Conservation (phyloP, 1,284 basidiomycete genomes). For the Tetrapyrgos nigripes region DNA sequence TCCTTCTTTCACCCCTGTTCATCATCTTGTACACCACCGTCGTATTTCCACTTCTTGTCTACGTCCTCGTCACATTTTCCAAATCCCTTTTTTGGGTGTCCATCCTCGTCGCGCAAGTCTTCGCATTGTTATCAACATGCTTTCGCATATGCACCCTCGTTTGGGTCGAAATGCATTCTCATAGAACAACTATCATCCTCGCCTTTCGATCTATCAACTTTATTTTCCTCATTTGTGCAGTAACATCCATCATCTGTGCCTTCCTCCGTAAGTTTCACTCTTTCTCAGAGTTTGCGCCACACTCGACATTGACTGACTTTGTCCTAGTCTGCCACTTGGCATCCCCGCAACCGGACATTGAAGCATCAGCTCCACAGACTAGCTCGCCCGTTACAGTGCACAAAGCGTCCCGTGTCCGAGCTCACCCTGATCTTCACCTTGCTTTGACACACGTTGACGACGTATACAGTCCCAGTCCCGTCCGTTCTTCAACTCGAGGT, state of each 20-base stretch:
- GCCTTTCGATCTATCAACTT: neutral
- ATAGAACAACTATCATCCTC: neutral
- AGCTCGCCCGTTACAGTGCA: neutral
- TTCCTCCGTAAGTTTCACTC: neutral
- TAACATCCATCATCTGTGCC: neutral
- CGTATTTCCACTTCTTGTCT: slow-evolving; percentile 8
- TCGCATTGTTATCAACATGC: neutral
- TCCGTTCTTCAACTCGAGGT: too few relatives aligned
- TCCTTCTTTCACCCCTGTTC: slow-evolving; percentile 5
- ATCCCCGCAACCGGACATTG: neutral
- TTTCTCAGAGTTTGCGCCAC: neutral
- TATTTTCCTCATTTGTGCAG: neutral
- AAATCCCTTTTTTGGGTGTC: neutral
- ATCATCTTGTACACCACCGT: slow-evolving; percentile 5
- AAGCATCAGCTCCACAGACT: neutral
- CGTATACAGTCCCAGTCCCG: neutral
- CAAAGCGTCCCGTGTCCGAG: neutral
- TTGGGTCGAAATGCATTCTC: neutral
- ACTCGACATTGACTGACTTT: neutral
- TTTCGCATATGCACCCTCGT: neutral
- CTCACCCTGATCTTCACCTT: too few relatives aligned
- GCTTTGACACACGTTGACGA: neutral
- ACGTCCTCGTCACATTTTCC: neutral
- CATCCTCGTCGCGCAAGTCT: neutral
- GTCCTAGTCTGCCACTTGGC: neutral